Percentiles rank a stretch among this genome's conserved stretches.
Conservation (phyloP, 345 rosid genomes). For the Brassica napus region Da-Ae NC_063448.1:2630501-2631000, state of each 20-base stretch:
- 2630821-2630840: constrained; percentile 73
- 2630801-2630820: constrained; percentile 62
- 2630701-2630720: constrained; percentile 49
- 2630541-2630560: constrained; percentile 51
- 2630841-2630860: constrained; percentile 68
- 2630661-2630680: constrained; percentile 58
- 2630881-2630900: constrained; percentile 77
- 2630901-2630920: constrained; percentile 86
- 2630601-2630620: constrained; percentile 57
- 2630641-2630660: constrained; percentile 60
- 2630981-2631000: constrained; percentile 87
- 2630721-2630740: constrained; percentile 47
- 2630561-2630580: constrained; percentile 54
- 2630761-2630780: constrained; percentile 62
- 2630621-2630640: constrained; percentile 53
- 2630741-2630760: constrained; percentile 49
- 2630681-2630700: constrained; percentile 54
- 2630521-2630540: constrained; percentile 43
- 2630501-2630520: constrained; percentile 59
- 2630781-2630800: constrained; percentile 65
- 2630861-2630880: constrained; percentile 66
- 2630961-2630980: constrained; percentile 85
- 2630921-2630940: constrained; percentile 59
- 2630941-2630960: constrained; percentile 70
- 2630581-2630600: constrained; percentile 46